Evolutionary conservation across 169 alveolate genomes (phyloP).

Genomic region (Cryptosporidium meleagridis): DNA sequence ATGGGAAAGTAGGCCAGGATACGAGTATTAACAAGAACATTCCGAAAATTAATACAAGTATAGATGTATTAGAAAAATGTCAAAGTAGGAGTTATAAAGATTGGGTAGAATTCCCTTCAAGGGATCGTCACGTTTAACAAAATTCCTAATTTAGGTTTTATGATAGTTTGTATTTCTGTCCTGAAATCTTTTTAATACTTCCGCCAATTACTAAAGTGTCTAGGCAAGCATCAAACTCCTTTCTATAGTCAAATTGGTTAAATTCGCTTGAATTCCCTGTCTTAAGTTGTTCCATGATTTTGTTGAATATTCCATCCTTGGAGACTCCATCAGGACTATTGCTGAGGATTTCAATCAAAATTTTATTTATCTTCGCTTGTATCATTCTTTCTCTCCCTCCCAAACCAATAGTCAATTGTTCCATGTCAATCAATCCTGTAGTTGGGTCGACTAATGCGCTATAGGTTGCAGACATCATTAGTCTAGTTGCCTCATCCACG

Average conservation of each 20-base stretch:
- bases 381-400: slow-evolving; percentile 66
- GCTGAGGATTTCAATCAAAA: slow-evolving; percentile 19
- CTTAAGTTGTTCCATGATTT: background rate
- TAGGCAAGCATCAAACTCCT: slow-evolving; percentile 35
- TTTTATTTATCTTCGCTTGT: slow-evolving; percentile 31
- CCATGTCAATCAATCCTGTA: slow-evolving; percentile 97
- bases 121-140: background rate
- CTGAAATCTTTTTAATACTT: slow-evolving; percentile 51
- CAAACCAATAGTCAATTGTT: slow-evolving; percentile 91
- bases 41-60: background rate
- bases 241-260: slow-evolving; percentile 20
- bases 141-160: background rate
- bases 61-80: background rate
- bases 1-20: background rate
- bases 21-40: background rate
- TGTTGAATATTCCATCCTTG: slow-evolving; percentile 20
- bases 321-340: slow-evolving; percentile 35
- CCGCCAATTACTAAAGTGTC: slow-evolving; percentile 48
- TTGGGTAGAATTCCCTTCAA: slow-evolving; percentile 66
- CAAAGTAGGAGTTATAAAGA: background rate
- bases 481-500: slow-evolving; percentile 96
- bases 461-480: slow-evolving; percentile 97
- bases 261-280: background rate
- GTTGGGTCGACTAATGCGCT: slow-evolving; percentile 98
- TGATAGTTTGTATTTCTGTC: slow-evolving; percentile 37